Conservation (phyloP, 2,329 filamentous ascomycete species). For the Calonectria pauciramosa region DNA sequence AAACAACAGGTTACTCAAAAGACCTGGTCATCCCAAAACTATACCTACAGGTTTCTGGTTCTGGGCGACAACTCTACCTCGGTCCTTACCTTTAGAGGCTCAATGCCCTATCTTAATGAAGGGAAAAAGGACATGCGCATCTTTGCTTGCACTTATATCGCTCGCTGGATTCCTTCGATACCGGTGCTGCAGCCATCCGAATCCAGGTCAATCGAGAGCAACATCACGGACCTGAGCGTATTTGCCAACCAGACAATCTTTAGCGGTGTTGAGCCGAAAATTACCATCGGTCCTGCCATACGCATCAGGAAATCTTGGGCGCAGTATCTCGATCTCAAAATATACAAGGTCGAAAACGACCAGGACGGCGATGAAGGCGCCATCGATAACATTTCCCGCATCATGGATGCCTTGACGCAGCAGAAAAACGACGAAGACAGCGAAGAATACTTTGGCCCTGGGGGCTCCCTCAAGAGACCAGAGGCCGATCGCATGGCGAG, state of each 20-base stretch:
- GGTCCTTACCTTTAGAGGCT: neutral
- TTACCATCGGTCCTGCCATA: neutral
- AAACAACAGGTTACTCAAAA: neutral
- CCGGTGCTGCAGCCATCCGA: neutral
- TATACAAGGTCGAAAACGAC: neutral
- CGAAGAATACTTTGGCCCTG: neutral
- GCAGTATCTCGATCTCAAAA: neutral
- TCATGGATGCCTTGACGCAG: neutral
- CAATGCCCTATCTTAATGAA: neutral
- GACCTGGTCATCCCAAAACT: neutral
- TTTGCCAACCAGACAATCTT: neutral
- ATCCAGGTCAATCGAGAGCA: neutral
- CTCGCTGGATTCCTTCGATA: neutral
- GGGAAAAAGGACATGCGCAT: neutral
- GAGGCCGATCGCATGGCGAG: neutral
- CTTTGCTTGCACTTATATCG: neutral
- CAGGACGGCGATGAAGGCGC: neutral
- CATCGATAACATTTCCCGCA: neutral
- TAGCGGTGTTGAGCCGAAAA: neutral
- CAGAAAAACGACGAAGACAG: too few relatives aligned
- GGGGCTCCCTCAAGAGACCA: neutral
- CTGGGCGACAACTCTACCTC: neutral
- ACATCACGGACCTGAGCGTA: neutral
- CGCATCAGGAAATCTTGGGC: neutral
- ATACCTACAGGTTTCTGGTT: neutral